Base-by-base conservation (phyloP, 768 basidiomycete genomes). In the Pilatotrama ljubarskyi region DNA sequence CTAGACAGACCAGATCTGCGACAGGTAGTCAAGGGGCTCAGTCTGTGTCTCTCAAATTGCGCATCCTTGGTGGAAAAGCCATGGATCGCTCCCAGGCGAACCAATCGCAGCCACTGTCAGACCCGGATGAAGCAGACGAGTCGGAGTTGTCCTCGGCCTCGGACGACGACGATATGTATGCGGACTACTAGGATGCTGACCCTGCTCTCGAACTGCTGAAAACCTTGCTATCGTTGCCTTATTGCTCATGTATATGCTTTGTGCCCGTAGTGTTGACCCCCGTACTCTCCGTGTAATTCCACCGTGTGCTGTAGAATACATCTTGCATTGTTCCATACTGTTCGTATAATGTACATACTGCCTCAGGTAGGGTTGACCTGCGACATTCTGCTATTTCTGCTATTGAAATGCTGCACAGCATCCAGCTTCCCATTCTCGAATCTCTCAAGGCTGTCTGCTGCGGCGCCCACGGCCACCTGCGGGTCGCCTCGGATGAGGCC, bases 401-500 rank as follows among this genome's bases (percentile, higher is more conserved):
- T 37, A 29, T 42, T 46, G 11, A 41, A 17, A 17, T 41, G 14
- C 25, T 61, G 54, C 32, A 62, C 52, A 18, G 38, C 17, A 32
- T 75, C 72, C 15, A 66, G 36, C 53, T 74, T 74, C 5, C 69
- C 72, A 44, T 68, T 67, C 58, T 74, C 73, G 43, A 66, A 74
- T 41, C 60, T 63, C 29, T 71, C 59, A 62, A 68, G 68, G 1
- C 38, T 36, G 15, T 56, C 50, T 1, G 50, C 54, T 2, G 64
- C 49, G 17, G 32, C 17, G 15, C 75, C 75, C 15, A 69, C 65
- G 10, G 70, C 59, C 40, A 77, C 69, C 13, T 73, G 63, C 4
- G 55, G 17, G 32, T 77, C 74, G 9, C 76, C 78, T 20, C 70
- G 70, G 17, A 63, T 55, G n/a, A 81, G 71, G 7, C 76, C 75